Evolutionary conservation across 2,329 filamentous ascomycete genomes (phyloP), one percentile per base, ranked within the genome.

Genomic region (Monascus ruber): DNA sequence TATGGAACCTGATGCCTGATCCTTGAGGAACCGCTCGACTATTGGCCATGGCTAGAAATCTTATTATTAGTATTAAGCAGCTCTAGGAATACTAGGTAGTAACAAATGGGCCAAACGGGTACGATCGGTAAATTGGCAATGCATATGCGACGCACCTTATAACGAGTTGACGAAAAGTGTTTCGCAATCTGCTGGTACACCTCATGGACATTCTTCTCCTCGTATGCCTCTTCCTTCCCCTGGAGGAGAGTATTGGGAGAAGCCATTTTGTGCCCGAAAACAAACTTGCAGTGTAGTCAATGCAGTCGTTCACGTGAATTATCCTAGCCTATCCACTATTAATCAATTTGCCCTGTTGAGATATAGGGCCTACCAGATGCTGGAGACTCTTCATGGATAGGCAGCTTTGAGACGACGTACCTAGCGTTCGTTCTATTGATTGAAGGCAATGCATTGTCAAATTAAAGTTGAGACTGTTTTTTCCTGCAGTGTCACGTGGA

Each of bases 141-240:
- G 26, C 17, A 44, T 32, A 27, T 26, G 29, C 24, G 33, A 50
- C 58, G 55, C 54, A 79, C 76, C 71, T 81, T 81, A 63, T 80
- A 80, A 47, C 77, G 59, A 5, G 69, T 72, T 2, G 65, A 59
- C 1, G 68, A 69, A 50, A 70, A 72, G 50, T 71, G 68, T 11
- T 58, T 52, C 10, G 68, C 68, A 42, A 71, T 71, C 44, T 70
- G 55, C 39, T 70, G 84, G 68, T 98, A 98, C 47, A 98, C 85
- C 42, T 77, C 70, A 64, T 98, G 91, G 41, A 98, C 91, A 64
- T 96, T 85, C 48, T 81, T 68, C 46, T 81, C 73, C 66, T 98
- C 91, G 66, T 94, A 95, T 5, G 45, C 49, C 36, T 60, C 59
- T 26, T 44, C 39, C 26, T 39, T 38, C 38, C 28, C 28, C 10